phyloP scores from a whole-genome alignment of 2,329 filamentous ascomycete genomes.

The Xylaria sp. region DNA sequence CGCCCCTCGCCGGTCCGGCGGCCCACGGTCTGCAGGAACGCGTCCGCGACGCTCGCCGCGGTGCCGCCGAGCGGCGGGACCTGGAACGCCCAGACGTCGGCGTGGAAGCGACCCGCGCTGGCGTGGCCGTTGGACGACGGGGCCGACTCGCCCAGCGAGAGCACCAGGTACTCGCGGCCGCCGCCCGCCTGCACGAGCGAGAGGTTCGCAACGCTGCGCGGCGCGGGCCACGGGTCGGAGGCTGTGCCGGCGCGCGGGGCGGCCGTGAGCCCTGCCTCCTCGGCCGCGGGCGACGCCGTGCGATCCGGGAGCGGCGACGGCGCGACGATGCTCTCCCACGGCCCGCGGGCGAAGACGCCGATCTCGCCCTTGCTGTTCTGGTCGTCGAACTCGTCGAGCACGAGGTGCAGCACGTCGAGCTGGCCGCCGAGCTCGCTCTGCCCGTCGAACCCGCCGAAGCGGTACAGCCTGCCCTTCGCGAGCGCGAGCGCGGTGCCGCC shows the following conservation, averaged over 20 bases:
- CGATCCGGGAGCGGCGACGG: conserved; percentile 25
- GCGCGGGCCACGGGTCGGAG: conserved; percentile 52
- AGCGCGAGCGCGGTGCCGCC: conserved; percentile 72
- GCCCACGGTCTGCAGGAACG: conserved; percentile 59
- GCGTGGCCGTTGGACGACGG: conserved; percentile 56
- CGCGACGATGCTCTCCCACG: conserved; percentile 58
- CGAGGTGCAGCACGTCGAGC: conserved; percentile 69
- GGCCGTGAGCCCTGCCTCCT: conserved; percentile 14
- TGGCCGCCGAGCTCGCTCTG: conserved; percentile 70
- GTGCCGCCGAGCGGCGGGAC: conserved; percentile 61
- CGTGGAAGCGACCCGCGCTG: conserved; percentile 57
- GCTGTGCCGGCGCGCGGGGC: conserved; percentile 29
- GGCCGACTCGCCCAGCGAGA: conserved; percentile 63
- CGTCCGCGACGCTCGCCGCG: conserved; percentile 60
- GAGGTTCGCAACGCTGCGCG: conserved; percentile 60
- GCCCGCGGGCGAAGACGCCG: conserved; percentile 54
- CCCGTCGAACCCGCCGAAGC: conserved; percentile 83
- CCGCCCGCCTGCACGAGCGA: conserved; percentile 63
- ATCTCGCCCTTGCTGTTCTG: conserved; percentile 55
- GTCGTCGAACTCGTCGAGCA: conserved; percentile 61
- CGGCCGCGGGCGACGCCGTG: neutral
- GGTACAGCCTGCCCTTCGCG: conserved; percentile 68
- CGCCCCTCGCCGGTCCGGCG: conserved; percentile 61
- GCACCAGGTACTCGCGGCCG: conserved; percentile 66
- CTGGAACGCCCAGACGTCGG: conserved; percentile 69